Conservation (phyloP, 2,329 filamentous ascomycete species). For the Simplicillium sp. region DNA sequence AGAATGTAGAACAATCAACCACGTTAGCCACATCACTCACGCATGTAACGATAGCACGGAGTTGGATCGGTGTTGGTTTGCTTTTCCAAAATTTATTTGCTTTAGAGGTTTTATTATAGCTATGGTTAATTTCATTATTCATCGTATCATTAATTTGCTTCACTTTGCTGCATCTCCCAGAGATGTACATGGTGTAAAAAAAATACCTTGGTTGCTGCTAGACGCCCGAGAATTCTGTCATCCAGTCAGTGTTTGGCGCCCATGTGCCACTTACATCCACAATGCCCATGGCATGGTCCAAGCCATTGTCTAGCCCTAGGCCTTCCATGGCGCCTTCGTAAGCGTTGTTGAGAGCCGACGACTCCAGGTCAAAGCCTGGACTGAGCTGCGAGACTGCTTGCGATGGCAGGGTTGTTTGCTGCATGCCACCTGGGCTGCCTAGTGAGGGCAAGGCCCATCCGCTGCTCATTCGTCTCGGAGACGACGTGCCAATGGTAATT, state of each 20-base stretch:
- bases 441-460: too few relatives aligned
- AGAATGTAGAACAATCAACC: constrained; percentile 28
- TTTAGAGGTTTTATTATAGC: too few relatives aligned
- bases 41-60: too few relatives aligned
- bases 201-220: constrained; percentile 9
- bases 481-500: neutral
- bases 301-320: constrained; percentile 33
- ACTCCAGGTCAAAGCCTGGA: constrained; percentile 12
- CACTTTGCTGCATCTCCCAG: too few relatives aligned
- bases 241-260: constrained; percentile 22
- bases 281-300: constrained; percentile 30
- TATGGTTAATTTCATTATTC: too few relatives aligned
- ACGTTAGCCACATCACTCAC: neutral
- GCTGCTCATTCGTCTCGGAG: neutral
- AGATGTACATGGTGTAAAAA: constrained; percentile 1
- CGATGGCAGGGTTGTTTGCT: constrained; percentile 11
- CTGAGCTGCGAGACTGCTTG: constrained; percentile 18
- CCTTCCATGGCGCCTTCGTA: constrained; percentile 39
- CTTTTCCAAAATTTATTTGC: too few relatives aligned
- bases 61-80: too few relatives aligned
- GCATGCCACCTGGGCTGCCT: too few relatives aligned
- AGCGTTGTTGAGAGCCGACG: constrained; percentile 34
- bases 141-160: too few relatives aligned
- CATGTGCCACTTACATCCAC: constrained; percentile 22
- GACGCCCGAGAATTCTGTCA: constrained; percentile 15